Percentiles rank a stretch among this genome's conserved stretches.
Evolutionary conservation across 345 rosid species (phyloP).

Genomic region (Pugionium cornutum): DNA sequence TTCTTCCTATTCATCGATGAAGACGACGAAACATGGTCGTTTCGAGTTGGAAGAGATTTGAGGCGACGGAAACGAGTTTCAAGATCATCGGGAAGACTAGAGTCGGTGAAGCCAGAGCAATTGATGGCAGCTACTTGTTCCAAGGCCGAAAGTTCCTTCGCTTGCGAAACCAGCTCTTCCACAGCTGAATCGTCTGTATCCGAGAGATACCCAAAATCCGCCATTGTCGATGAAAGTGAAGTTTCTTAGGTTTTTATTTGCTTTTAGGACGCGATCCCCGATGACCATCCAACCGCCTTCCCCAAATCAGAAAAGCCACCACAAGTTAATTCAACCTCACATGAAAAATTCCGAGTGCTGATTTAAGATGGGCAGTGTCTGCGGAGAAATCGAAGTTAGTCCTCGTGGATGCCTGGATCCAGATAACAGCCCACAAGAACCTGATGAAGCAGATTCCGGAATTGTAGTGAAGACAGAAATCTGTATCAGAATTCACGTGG

Average conservation of each 20-base stretch:
- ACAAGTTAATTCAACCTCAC: conserved; percentile 65
- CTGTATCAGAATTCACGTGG: no score
- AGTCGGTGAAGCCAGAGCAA: conserved; percentile 55
- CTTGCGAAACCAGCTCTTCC: conserved; percentile 68
- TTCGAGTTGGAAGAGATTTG: conserved; percentile 57
- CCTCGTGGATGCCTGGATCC: no score
- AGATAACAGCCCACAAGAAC: no score
- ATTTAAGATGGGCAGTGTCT: conserved; percentile 60
- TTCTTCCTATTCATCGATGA: background rate
- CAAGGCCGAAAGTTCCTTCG: conserved; percentile 67
- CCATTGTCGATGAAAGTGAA: conserved; percentile 44
- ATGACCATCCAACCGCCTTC: conserved; percentile 77
- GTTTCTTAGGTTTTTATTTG: conserved; percentile 22
- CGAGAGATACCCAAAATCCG: conserved; percentile 59
- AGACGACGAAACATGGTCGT: conserved; percentile 28
- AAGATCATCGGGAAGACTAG: conserved; percentile 65
- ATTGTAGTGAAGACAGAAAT: no score
- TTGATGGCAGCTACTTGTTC: conserved; percentile 78
- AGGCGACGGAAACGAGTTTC: conserved; percentile 76
- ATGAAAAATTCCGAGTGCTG: conserved; percentile 72
- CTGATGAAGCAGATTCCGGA: no score
- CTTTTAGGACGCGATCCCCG: conserved; percentile 45
- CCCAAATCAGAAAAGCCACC: conserved; percentile 76
- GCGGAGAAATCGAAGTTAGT: conserved; percentile 83
- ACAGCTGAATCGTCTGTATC: conserved; percentile 82